Base-by-base conservation (phyloP, 2,329 filamentous ascomycete species). In the Stagonosporopsis chrysanthemi region DNA sequence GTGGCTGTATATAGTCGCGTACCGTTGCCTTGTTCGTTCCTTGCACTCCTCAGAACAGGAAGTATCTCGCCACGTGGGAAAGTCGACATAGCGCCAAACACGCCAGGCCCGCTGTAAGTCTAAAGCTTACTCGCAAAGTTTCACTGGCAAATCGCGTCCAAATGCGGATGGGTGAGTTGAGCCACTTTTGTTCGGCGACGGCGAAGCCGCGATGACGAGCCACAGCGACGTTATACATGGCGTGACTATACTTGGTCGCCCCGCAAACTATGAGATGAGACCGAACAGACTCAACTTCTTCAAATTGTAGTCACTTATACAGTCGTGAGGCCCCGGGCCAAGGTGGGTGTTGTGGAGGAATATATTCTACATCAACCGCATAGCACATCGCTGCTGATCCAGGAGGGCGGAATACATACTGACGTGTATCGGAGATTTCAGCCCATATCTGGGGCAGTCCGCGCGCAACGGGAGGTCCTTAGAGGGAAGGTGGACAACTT, bases 61-160 rank as follows among this genome's bases (percentile, higher is more conserved):
- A 17, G 29, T n/a, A 31, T 19, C n/a, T 51, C 24, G 19, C 52
- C 53, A 51, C 47, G 41, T 51, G 46, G 42, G 26, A 28, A 28
- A 24, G 29, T 23, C 24, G 28, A 36, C 19, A 8, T 17, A 45
- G 40, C 41, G 26, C 35, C 46, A 40, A 42, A 46, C 36, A 41
- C 28, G 15, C 28, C 46, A 42, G 23, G 28, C 47, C 53, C 41
- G 41, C 36, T 51, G 47, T 42, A 45, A 42, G 47, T 39, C 42
- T 36, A 36, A 51, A 42, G 19, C 42, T 45, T 46, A 47, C 29
- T 46, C 42, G 47, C n/a, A 51, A 51, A 31, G 47, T 51, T 51
- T 51, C 22, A 8, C 26, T 36, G 28, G 23, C 41, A 38, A 33
- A 17, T 26, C 33, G 19, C 24, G 24, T 4, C 29, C 29, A 7